Conservation (phyloP, 352 stramenopile species). For the Phytophthora pisi region DNA sequence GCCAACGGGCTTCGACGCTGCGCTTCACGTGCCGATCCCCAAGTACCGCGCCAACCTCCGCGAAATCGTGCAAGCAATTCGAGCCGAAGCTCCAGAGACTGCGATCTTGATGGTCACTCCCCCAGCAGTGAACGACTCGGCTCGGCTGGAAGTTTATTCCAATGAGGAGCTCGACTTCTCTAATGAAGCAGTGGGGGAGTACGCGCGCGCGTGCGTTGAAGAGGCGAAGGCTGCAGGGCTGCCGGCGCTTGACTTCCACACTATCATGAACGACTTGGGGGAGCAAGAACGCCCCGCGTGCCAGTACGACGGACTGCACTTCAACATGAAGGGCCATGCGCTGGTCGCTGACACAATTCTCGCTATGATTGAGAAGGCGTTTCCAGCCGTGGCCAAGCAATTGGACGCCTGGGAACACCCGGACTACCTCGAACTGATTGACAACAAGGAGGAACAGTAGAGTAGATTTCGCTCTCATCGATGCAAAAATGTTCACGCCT, state of each 20-base stretch:
- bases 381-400: constrained; percentile 26
- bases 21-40: constrained; percentile 51
- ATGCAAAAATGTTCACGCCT: constrained; percentile 16
- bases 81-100: constrained; percentile 24
- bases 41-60: constrained; percentile 53
- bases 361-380: constrained; percentile 25
- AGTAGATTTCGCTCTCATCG: background rate
- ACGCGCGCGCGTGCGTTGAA: constrained; percentile 33
- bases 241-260: constrained; percentile 30
- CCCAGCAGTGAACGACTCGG: constrained; percentile 34
- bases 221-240: constrained; percentile 19
- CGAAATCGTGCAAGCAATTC: constrained; percentile 36
- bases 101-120: constrained; percentile 39
- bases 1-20: constrained; percentile 27
- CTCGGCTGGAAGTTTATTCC: constrained; percentile 14
- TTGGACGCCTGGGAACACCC: constrained; percentile 38
- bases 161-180: constrained; percentile 41
- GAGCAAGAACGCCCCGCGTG: constrained; percentile 17
- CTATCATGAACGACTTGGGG: constrained; percentile 29
- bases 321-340: constrained; percentile 37
- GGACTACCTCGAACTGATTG: constrained; percentile 34
- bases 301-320: constrained; percentile 45
- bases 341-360: constrained; percentile 31
- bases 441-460: constrained; percentile 9
- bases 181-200: constrained; percentile 29